Evolutionary conservation across 2,329 filamentous ascomycete species (phyloP), one percentile per base, ranked within the genome.

Genomic region (Talaromyces sp.): DNA sequence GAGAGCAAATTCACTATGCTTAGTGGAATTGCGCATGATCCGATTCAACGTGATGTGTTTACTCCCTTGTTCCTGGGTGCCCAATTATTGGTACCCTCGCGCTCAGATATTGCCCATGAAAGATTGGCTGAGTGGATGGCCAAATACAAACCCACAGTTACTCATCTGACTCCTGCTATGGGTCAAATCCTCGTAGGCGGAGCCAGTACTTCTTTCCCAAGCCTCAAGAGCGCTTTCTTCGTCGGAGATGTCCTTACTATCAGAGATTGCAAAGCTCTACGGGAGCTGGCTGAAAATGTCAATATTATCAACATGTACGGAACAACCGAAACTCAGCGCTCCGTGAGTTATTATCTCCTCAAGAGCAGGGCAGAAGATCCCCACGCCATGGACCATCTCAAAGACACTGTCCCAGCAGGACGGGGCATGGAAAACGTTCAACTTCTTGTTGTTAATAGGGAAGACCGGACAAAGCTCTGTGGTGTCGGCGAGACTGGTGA

Each of bases 101-200:
- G 85, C 61, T 92, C 96, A 65, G 87, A 92, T 67, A 98, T 98
- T 63, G 85, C 88, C 59, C 90, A 97, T 72, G 93, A 96, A 76
- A 87, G 83, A 68, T 81, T 97, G 15, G 88, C 88, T 4, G 92
- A 96, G 71, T 99, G 95, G 95, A 91, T 97, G 83, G 81, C 83
- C 58, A 85, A 88, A 58, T 85, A 90, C 70, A 78, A 83, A 60
- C 86, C 90, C 2, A 96, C 88, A 17, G 90, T 92, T 22, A 92
- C 89, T 13, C 95, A 98, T 75, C 78, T 98, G 44, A 99, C 95
- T 1, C 95, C 95, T 10, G 95, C 95, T 61, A 62, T 98, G 93
- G 93, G 93, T 60, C 91, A 97, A 69, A 95, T 98, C 64, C 80
- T 98, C 1, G 88, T 93, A n/a, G 93, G 92, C 51, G 91, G 90